phyloP scores from a whole-genome alignment of 495 filamentous ascomycete genomes.

The Viridothelium virens region DNA sequence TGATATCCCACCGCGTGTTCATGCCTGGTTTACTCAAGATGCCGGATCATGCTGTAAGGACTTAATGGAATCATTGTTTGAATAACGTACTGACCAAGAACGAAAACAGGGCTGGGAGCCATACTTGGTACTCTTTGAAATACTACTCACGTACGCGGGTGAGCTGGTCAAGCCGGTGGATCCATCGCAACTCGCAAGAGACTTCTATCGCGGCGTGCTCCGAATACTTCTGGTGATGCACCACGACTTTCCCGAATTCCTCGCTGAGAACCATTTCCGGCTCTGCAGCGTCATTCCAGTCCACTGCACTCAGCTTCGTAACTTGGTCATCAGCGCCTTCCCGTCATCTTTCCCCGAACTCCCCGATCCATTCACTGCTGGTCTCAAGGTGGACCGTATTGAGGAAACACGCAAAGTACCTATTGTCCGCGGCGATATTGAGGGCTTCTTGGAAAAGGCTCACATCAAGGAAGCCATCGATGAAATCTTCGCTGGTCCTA shows the following conservation, averaged over 20 bases:
- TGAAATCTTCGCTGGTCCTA: constrained; percentile 47
- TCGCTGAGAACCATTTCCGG: constrained; percentile 75
- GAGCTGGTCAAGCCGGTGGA: constrained; percentile 68
- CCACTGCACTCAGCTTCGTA: constrained; percentile 81
- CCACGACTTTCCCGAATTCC: constrained; percentile 90
- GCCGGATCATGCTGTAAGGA: constrained; percentile 44
- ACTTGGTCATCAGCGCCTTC: constrained; percentile 77
- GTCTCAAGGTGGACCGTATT: constrained; percentile 72
- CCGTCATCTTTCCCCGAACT: constrained; percentile 67
- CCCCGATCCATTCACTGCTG: constrained; percentile 71
- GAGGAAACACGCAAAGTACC: constrained; percentile 67
- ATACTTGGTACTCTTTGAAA: constrained; percentile 68
- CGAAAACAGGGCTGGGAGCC: constrained; percentile 57
- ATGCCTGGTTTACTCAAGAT: constrained; percentile 71
- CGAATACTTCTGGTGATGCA: constrained; percentile 78
- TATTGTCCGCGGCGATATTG: constrained; percentile 53
- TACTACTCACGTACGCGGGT: constrained; percentile 65
- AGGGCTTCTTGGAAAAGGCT: constrained; percentile 48
- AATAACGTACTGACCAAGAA: neutral
- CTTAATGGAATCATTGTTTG: neutral
- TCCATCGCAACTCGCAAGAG: constrained; percentile 62
- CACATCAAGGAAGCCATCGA: constrained; percentile 65
- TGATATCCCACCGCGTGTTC: constrained; percentile 80
- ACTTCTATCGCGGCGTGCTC: constrained; percentile 74
- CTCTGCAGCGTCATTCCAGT: constrained; percentile 79